phyloP scores from a whole-genome alignment of 352 stramenopile genomes.

The Globisporangium rhizosaccharum region DNA sequence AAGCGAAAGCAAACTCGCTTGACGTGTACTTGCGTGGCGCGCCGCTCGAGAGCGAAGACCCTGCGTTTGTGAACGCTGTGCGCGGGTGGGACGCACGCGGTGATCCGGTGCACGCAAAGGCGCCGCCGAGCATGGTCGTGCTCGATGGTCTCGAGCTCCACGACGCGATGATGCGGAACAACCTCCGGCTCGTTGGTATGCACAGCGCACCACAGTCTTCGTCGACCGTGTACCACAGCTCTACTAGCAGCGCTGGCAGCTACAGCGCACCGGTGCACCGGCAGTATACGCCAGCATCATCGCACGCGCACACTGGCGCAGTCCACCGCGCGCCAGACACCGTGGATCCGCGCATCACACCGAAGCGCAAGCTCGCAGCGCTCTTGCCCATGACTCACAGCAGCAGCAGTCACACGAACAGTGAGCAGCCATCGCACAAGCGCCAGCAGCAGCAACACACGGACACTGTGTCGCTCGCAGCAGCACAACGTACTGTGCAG shows the following conservation, averaged over 20 bases:
- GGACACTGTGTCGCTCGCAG: background rate
- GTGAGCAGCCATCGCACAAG: no score
- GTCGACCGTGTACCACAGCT: no score
- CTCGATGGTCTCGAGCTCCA: constrained; percentile 7
- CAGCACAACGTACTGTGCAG: background rate
- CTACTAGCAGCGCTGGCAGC: no score
- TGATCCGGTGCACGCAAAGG: background rate
- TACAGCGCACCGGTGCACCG: no score
- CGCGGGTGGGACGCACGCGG: constrained; percentile 21
- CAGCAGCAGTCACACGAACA: no score
- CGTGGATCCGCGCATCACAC: no score
- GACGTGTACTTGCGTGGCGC: constrained; percentile 23
- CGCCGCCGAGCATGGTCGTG: background rate
- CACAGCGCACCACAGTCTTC: background rate
- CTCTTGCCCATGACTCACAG: no score
- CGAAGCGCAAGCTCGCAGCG: no score
- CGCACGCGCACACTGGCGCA: no score
- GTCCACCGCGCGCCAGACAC: no score
- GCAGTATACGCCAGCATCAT: no score
- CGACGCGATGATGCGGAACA: constrained; percentile 10
- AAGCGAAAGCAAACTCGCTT: constrained; percentile 9
- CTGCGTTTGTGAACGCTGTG: constrained; percentile 31
- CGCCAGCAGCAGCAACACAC: background rate
- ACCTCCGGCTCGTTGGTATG: constrained; percentile 1
- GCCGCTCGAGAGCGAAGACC: constrained; percentile 13